Percentiles rank a stretch among this genome's conserved stretches.
Conservation (phyloP, 306 rosid genomes). For the Trichosanthes cucumerina region DNA sequence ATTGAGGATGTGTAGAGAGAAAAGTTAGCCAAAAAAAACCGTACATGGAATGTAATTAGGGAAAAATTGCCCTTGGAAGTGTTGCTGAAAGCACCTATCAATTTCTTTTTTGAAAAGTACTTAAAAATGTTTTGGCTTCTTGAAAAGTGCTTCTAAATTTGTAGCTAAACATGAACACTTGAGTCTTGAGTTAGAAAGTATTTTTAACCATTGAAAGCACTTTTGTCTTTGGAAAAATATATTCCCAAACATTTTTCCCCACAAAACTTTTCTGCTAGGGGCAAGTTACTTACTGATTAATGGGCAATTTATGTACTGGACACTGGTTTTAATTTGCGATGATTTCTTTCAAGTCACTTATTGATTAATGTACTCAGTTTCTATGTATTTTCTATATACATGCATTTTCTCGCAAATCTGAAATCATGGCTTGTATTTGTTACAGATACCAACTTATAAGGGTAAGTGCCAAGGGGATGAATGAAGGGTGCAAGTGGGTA, state of each 20-base stretch:
- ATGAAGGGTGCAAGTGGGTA: conserved; percentile 93
- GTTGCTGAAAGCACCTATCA: not conserved
- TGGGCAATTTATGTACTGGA: not conserved
- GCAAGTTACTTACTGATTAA: too few relatives aligned
- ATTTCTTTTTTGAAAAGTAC: not conserved
- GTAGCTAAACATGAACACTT: not conserved
- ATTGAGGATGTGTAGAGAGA: not conserved
- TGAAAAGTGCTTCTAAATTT: not conserved
- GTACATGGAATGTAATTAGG: not conserved
- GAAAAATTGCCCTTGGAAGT: not conserved
- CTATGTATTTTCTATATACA: not conserved
- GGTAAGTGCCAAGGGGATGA: conserved; percentile 92
- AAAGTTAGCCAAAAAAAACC: not conserved
- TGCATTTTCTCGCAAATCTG: not conserved
- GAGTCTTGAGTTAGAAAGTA: not conserved
- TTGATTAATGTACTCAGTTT: not conserved
- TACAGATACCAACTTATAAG: conserved; percentile 90
- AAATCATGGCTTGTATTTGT: not conserved
- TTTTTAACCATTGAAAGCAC: not conserved
- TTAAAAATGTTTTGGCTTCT: not conserved
- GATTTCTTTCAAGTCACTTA: not conserved
- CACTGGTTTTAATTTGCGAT: not conserved
- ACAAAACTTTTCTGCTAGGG: not conserved
- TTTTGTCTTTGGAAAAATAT: not conserved
- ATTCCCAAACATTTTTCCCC: not conserved